Evolutionary conservation across 352 stramenopile species (phyloP), one percentile per base, ranked within the genome.

Genomic region (Saprolegnia diclina): DNA sequence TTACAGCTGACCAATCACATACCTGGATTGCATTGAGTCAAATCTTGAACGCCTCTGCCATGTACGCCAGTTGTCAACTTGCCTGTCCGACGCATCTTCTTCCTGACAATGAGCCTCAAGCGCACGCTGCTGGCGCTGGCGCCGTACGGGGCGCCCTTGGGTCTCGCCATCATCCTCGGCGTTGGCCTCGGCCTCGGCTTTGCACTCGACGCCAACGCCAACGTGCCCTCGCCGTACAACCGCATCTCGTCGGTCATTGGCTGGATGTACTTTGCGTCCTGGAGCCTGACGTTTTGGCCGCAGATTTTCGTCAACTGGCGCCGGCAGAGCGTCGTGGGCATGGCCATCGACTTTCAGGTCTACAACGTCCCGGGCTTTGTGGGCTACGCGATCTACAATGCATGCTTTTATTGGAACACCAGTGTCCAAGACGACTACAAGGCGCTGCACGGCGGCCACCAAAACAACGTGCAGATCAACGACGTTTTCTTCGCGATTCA

Each of bases 401-500:
- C 87, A 16, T 82, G 81, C n/a, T 97, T 98, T 73, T 98, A 91
- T 79, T 97, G 87, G 73, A 93, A 78, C 70, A 67, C 87, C 22
- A 78, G 54, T 44, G 87, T 98, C 14, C 89, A 96, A 56, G 52
- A 94, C 65, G 77, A 93, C 65, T 98, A 98, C 75, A 90, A 90
- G 79, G 72, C 75, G 9, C 80, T 78, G 22, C 76, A 97, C 67
- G 52, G 79, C 55, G 88, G 85, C 59, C 77, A 95, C 72, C 80
- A 79, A 70, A 96, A 94, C 56, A 82, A 85, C 9, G 90, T 97
- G 4, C 85, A 94, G 63, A 74, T 90, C 40, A 97, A 97, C 72
- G 91, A 97, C 70, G 91, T 96, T 24, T 96, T 98, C 61, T 98
- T 99, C 76, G 91, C 93, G 1, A 72, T 98, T 19, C 96, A 99